Evolutionary conservation across 371 early-diverging fungal species (phyloP).

Genomic region (Circinella umbellata): DNA sequence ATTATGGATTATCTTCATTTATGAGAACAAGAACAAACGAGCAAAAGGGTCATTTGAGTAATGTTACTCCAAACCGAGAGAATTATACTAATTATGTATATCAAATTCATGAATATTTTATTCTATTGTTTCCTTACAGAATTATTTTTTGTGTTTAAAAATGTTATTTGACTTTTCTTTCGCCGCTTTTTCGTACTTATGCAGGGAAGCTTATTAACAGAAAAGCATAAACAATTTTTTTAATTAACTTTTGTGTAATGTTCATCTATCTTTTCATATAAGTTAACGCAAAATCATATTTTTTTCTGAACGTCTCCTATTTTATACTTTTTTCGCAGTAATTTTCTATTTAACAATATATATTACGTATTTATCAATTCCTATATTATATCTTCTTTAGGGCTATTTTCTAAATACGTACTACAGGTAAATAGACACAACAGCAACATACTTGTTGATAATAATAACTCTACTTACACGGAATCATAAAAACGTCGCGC

Average conservation of each 20-base stretch:
- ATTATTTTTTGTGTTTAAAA: constrained; percentile 15
- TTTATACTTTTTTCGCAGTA: too few relatives aligned
- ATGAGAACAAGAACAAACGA: background rate
- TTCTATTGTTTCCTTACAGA: background rate
- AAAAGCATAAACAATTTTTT: constrained; percentile 4
- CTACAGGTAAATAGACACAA: too few relatives aligned
- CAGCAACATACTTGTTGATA: too few relatives aligned
- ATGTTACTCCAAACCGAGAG: constrained; percentile 23
- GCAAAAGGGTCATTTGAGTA: background rate
- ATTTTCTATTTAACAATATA: too few relatives aligned
- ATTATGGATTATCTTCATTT: background rate
- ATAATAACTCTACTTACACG: too few relatives aligned
- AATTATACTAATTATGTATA: constrained; percentile 18
- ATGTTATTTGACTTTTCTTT: constrained; percentile 17
- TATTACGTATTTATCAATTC: too few relatives aligned
- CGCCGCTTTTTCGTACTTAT: constrained; percentile 33
- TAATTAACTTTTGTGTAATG: constrained; percentile 30
- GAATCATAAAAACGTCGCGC: too few relatives aligned
- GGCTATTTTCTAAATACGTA: too few relatives aligned
- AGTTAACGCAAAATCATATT: too few relatives aligned
- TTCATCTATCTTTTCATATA: too few relatives aligned
- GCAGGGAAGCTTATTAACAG: constrained; percentile 3
- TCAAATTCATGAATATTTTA: constrained; percentile 9
- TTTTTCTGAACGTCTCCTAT: too few relatives aligned
- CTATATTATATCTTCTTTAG: too few relatives aligned